A percentile compares a stretch with the other conserved stretches of the same genome.
Evolutionary conservation across 208 protist species (phyloP).

Genomic region (Acanthamoeba quina): DNA sequence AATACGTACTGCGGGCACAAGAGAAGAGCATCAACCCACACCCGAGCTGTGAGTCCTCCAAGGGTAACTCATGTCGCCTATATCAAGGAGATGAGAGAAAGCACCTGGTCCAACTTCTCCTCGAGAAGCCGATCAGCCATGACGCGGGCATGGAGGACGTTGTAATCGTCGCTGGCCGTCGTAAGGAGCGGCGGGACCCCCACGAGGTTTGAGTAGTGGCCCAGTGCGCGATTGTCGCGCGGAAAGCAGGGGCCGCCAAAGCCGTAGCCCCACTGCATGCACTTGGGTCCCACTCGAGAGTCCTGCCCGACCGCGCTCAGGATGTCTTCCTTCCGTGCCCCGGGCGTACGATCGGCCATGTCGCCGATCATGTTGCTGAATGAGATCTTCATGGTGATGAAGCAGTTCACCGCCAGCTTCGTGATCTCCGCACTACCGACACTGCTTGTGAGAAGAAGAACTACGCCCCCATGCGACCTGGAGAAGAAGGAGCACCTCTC

Average conservation of each 20-base stretch:
- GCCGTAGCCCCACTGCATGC: conserved; percentile 85
- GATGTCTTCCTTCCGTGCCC: conserved; percentile 87
- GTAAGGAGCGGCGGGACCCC: conserved; percentile 83
- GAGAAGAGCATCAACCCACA: not conserved
- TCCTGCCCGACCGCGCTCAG: conserved; percentile 85
- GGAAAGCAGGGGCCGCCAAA: conserved; percentile 89
- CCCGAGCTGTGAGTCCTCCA: not conserved
- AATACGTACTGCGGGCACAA: conserved; percentile 79
- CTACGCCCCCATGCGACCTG: not conserved
- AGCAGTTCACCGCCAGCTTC: conserved; percentile 87
- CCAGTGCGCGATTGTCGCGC: conserved; percentile 86
- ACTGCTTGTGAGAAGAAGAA: not conserved
- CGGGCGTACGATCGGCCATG: conserved; percentile 84
- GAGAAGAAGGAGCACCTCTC: not conserved
- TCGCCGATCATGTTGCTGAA: conserved; percentile 86
- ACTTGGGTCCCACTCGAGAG: conserved; percentile 87
- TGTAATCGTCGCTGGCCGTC: conserved; percentile 84
- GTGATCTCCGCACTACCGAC: conserved; percentile 80
- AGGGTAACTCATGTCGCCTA: not conserved
- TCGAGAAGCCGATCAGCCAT: conserved; percentile 81
- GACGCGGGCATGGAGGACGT: conserved; percentile 79
- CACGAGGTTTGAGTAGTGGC: conserved; percentile 75
- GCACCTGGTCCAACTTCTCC: conserved; percentile 48
- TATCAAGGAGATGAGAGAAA: not conserved
- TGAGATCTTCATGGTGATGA: conserved; percentile 89